A percentile compares a stretch with the other conserved stretches of the same genome.
Conservation (phyloP, 441 rosid species). For the Adansonia rubrostipa region DNA sequence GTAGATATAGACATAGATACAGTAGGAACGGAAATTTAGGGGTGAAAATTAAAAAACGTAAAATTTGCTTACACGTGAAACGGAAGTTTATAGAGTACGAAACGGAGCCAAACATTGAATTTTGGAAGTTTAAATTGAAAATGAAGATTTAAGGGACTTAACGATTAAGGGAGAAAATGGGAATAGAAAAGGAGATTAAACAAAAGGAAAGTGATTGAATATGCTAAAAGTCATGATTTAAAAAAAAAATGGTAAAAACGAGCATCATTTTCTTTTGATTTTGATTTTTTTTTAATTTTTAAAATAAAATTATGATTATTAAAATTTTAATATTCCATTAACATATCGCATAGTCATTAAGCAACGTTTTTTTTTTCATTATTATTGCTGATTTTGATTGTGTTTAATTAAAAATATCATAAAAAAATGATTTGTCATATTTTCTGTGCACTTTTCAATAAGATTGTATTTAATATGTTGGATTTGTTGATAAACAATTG, state of each 20-base stretch:
- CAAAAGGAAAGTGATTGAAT: neutral
- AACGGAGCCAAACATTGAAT: neutral
- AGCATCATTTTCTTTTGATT: neutral
- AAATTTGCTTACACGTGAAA: neutral
- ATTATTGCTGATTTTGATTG: neutral
- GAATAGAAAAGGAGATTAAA: slow-evolving; percentile 3
- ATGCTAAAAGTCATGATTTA: neutral
- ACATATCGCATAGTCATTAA: neutral
- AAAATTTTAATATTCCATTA: neutral
- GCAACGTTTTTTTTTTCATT: neutral
- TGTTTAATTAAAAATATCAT: neutral
- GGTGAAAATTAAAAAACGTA: neutral
- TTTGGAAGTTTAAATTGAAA: neutral
- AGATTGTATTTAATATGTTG: neutral
- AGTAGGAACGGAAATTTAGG: slow-evolving; percentile 5
- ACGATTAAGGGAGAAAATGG: neutral
- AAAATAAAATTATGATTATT: no score
- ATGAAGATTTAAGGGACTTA: slow-evolving; percentile 7
- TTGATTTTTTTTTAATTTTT: neutral
- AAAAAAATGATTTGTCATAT: neutral
- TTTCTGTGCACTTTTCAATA: neutral
- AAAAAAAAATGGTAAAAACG: neutral
- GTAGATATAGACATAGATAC: neutral
- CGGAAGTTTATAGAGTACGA: neutral
- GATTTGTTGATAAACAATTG: neutral